Conservation (phyloP, 2,329 filamentous ascomycete species). For the Aspergillus latus region DNA sequence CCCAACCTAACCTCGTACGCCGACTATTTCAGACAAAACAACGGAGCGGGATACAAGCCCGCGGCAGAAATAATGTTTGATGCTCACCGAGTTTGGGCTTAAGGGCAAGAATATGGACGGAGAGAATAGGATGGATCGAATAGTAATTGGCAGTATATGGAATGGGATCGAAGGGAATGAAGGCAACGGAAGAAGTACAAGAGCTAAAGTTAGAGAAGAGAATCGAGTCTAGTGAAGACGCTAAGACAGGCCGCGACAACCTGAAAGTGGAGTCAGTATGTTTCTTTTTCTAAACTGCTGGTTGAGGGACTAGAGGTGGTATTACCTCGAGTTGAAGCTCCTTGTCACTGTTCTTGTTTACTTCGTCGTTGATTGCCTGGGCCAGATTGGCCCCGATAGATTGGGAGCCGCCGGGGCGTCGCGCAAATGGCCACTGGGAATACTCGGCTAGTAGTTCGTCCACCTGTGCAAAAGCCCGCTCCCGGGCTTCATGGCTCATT, state of each 20-base stretch:
- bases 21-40: constrained; percentile 6
- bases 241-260: constrained; percentile 92
- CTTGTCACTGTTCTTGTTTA: constrained; percentile 83
- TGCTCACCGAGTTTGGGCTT: neutral
- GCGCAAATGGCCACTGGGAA: constrained; percentile 94
- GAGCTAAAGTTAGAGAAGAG: constrained; percentile 65
- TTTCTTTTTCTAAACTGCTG: neutral
- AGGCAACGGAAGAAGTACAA: constrained; percentile 9
- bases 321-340: constrained; percentile 92
- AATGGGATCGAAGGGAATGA: constrained; percentile 10
- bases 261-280: constrained; percentile 38
- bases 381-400: constrained; percentile 92
- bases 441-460: constrained; percentile 95
- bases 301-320: constrained; percentile 10
- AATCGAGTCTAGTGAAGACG: constrained; percentile 97
- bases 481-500: constrained; percentile 88
- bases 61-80: constrained; percentile 8
- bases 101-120: constrained; percentile 4
- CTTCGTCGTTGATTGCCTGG: constrained; percentile 81
- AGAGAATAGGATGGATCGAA: neutral
- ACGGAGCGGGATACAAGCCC: neutral
- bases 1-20: constrained; percentile 6
- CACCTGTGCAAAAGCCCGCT: constrained; percentile 93
- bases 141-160: constrained; percentile 5
- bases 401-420: constrained; percentile 70